Percentiles rank a stretch among this genome's conserved stretches.
Evolutionary conservation across 805 yeast species (phyloP).

Genomic region (Blastobotrys attinorum): DNA sequence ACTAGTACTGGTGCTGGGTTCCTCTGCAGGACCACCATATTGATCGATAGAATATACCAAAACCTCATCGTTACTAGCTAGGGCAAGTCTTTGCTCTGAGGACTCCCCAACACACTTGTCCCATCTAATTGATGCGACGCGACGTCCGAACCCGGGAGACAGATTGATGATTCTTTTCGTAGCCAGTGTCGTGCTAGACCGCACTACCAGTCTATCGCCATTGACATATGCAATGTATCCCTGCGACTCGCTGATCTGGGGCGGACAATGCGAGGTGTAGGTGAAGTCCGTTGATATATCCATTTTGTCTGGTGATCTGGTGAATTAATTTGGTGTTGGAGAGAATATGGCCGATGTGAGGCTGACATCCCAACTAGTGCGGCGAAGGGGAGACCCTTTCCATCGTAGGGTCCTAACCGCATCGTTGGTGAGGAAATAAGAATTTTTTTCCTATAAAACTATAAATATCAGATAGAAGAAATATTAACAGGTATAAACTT

Average conservation of each 20-base stretch:
- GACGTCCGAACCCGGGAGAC: constrained; percentile 10
- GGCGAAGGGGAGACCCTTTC: no score
- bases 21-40: not conserved
- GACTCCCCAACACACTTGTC: constrained; percentile 9
- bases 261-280: constrained; percentile 10
- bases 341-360: no score
- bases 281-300: constrained; percentile 8
- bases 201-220: constrained; percentile 15
- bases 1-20: not conserved
- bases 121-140: constrained; percentile 12
- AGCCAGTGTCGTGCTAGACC: constrained; percentile 12
- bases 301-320: not conserved
- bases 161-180: constrained; percentile 11
- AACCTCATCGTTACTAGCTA: constrained; percentile 10
- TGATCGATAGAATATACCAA: constrained; percentile 11
- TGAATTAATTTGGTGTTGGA: no score
- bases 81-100: constrained; percentile 16
- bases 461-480: no score
- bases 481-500: no score
- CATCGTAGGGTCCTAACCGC: no score
- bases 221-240: constrained; percentile 15
- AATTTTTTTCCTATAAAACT: no score
- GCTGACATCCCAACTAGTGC: no score
- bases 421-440: no score
- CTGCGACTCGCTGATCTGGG: constrained; percentile 13